These are phyloP conservation scores for Alternaria sp. DNA, from an alignment of 2,329 filamentous ascomycete genomes.

Conservation along the genomic window DNA sequence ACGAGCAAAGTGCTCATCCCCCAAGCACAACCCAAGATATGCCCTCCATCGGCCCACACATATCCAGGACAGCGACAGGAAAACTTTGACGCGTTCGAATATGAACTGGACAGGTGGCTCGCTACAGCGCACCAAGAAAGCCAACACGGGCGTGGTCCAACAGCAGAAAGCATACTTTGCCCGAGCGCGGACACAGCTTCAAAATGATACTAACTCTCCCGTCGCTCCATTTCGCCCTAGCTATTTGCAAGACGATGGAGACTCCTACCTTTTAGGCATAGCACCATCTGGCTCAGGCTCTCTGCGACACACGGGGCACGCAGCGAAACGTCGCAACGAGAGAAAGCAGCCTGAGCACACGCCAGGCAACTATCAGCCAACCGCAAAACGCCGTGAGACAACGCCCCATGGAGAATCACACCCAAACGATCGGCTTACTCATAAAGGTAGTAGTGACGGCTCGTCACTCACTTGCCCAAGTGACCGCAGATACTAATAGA, in stretches of 20 bases:
- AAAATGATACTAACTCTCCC: constrained; percentile 21
- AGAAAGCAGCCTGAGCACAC: neutral
- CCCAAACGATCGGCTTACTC: neutral
- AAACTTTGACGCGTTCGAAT: neutral
- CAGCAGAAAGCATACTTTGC: constrained; percentile 57
- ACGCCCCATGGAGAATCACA: neutral
- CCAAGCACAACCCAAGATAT: neutral
- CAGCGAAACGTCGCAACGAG: constrained; percentile 1
- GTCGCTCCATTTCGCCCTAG: constrained; percentile 31
- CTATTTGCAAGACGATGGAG: constrained; percentile 24
- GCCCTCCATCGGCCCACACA: neutral
- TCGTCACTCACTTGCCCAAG: neutral
- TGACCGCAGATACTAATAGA: neutral
- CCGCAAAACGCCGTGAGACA: neutral
- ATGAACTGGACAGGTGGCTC: constrained; percentile 61
- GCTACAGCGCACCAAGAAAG: constrained; percentile 47
- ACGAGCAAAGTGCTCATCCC: neutral
- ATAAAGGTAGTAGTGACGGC: neutral
- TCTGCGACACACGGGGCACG: constrained; percentile 15
- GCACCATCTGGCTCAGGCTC: constrained; percentile 12
- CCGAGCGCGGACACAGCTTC: constrained; percentile 44
- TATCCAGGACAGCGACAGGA: neutral
- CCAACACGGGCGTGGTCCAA: constrained; percentile 44
- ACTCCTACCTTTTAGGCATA: constrained; percentile 6
- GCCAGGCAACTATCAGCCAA: neutral